These are phyloP conservation scores for Macrotyloma uniflorum DNA, from an alignment of 306 rosid species.

Conservation along the genomic window DNA sequence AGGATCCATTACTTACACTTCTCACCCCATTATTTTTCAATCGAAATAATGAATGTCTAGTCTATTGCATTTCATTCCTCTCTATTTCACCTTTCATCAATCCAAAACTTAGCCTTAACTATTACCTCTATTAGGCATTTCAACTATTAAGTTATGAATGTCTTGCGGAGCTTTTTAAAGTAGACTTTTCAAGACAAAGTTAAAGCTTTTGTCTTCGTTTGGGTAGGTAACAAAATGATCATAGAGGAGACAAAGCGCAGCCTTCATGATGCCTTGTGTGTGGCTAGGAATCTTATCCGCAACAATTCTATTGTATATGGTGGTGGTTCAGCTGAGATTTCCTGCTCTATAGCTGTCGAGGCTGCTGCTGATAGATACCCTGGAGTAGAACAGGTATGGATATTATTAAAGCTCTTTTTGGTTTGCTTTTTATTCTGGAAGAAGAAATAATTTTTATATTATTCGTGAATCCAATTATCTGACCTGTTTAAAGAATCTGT, in stretches of 20 bases:
- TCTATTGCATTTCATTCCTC: background rate
- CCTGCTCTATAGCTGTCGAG: constrained; percentile 89
- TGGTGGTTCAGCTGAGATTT: constrained; percentile 96
- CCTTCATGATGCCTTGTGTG: constrained; percentile 92
- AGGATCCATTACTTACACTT: background rate
- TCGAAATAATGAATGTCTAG: background rate
- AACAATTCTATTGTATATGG: constrained; percentile 96
- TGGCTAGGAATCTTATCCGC: constrained; percentile 96
- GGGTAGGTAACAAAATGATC: constrained; percentile 93
- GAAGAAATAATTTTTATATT: background rate
- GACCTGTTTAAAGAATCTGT: constrained; percentile 1
- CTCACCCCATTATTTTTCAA: background rate
- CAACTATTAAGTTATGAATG: background rate
- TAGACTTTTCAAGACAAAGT: constrained; percentile 8
- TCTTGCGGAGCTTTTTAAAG: background rate
- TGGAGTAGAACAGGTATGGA: constrained; percentile 90
- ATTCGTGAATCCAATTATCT: background rate
- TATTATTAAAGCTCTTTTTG: background rate
- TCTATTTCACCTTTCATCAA: background rate
- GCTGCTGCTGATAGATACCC: constrained; percentile 91
- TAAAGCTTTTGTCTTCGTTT: constrained; percentile 30
- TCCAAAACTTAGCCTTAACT: background rate
- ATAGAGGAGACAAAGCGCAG: constrained; percentile 99
- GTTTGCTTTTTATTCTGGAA: background rate
- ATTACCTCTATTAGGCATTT: background rate